Evolutionary conservation across 768 basidiomycete species (phyloP).

Genomic region (Leccinum longicurvipes): DNA sequence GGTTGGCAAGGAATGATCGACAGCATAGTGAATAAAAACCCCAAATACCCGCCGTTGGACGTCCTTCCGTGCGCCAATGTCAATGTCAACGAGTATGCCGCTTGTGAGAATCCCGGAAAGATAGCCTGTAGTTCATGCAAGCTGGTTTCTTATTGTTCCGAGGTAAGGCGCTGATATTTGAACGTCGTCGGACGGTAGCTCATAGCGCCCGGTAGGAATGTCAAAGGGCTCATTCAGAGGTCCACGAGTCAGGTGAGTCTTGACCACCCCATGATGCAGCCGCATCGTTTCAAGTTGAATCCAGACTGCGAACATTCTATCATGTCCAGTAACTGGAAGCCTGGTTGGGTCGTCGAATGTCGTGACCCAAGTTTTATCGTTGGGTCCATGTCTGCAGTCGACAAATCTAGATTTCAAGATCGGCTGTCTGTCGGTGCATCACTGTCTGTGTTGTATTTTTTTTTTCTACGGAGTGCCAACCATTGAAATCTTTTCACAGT

Average conservation of each 20-base stretch:
- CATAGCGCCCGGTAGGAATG: slow-evolving; percentile 32
- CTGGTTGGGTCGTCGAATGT: slow-evolving; percentile 20
- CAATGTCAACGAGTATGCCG: slow-evolving; percentile 15
- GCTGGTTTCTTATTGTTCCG: slow-evolving; percentile 46
- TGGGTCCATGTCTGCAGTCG: slow-evolving; percentile 3
- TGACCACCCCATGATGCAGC: neutral
- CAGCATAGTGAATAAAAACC: slow-evolving; percentile 2
- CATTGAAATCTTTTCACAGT: slow-evolving; percentile 6
- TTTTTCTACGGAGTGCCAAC: neutral
- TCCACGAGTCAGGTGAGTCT: slow-evolving; percentile 36
- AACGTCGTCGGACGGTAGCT: neutral
- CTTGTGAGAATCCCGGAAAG: slow-evolving; percentile 33
- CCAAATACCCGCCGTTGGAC: slow-evolving; percentile 24
- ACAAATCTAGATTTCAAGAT: slow-evolving; percentile 11
- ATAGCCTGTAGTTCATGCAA: slow-evolving; percentile 31
- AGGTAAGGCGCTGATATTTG: slow-evolving; percentile 5
- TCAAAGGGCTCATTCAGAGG: slow-evolving; percentile 40
- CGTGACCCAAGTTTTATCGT: slow-evolving; percentile 20
- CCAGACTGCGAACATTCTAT: slow-evolving; percentile 25
- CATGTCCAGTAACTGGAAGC: slow-evolving; percentile 17
- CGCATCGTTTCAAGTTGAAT: neutral
- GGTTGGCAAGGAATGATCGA: slow-evolving; percentile 12
- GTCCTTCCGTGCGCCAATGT: slow-evolving; percentile 37
- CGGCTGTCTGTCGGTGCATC: slow-evolving; percentile 26
- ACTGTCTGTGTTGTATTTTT: slow-evolving; percentile 14